These are phyloP conservation scores for Sarocladium kiliense DNA, from an alignment of 2,329 filamentous ascomycete genomes.

Conservation along the genomic window DNA sequence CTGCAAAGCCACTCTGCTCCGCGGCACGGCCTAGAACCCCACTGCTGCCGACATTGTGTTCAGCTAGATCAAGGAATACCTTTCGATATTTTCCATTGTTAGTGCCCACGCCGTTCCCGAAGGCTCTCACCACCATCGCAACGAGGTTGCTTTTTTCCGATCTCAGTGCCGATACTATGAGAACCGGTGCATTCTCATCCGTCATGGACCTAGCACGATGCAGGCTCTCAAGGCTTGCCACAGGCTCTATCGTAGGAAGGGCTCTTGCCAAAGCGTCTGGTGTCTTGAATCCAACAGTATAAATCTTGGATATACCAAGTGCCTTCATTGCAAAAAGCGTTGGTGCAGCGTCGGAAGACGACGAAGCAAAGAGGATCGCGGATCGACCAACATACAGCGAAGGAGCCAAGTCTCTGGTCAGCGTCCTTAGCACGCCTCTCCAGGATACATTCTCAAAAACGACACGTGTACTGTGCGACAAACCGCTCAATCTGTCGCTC, in stretches of 20 bases:
- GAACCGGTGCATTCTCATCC: slow-evolving; percentile 61
- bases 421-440: slow-evolving; percentile 77
- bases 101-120: slow-evolving; percentile 37
- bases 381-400: slow-evolving; percentile 74
- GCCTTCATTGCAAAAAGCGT: slow-evolving; percentile 75
- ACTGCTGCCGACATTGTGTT: slow-evolving; percentile 60
- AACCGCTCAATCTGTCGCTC: slow-evolving; percentile 23
- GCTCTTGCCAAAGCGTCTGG: slow-evolving; percentile 56
- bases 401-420: slow-evolving; percentile 76
- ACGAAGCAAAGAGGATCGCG: slow-evolving; percentile 69
- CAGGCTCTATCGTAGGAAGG: slow-evolving; percentile 66
- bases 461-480: slow-evolving; percentile 49
- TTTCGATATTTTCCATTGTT: slow-evolving; percentile 45
- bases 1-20: slow-evolving; percentile 69
- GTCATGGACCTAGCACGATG: slow-evolving; percentile 46
- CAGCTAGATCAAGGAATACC: slow-evolving; percentile 77
- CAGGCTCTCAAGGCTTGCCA: slow-evolving; percentile 66
- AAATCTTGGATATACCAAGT: slow-evolving; percentile 71
- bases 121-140: slow-evolving; percentile 71
- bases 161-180: slow-evolving; percentile 73
- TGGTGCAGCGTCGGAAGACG: slow-evolving; percentile 70
- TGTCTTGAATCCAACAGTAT: slow-evolving; percentile 76
- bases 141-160: slow-evolving; percentile 76
- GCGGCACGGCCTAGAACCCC: slow-evolving; percentile 50
- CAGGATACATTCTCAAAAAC: slow-evolving; percentile 79